Evolutionary conservation across 495 filamentous ascomycete species (phyloP).

Genomic region (Bryoglossum gracile): DNA sequence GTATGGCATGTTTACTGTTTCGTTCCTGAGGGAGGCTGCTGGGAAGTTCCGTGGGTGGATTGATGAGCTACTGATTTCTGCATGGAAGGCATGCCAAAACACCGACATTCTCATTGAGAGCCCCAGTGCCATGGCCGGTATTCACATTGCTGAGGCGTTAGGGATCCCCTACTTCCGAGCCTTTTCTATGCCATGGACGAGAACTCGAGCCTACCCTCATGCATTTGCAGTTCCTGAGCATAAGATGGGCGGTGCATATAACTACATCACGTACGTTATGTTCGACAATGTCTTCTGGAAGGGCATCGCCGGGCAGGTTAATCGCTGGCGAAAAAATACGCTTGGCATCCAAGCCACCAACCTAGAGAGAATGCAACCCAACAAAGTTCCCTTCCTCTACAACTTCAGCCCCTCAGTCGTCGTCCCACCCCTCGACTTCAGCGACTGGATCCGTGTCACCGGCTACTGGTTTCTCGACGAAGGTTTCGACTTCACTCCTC

Average conservation of each 20-base stretch:
- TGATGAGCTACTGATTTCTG: constrained; percentile 76
- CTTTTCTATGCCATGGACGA: constrained; percentile 98
- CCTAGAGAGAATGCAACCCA: constrained; percentile 86
- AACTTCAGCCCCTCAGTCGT: constrained; percentile 94
- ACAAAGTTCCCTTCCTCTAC: constrained; percentile 95
- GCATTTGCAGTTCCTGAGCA: constrained; percentile 92
- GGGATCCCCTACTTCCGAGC: constrained; percentile 93
- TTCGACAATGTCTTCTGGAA: constrained; percentile 98
- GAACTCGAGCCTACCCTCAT: constrained; percentile 92
- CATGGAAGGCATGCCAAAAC: constrained; percentile 78
- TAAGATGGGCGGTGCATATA: constrained; percentile 92
- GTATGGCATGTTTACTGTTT: constrained; percentile 93
- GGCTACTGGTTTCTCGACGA: constrained; percentile 98
- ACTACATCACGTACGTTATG: constrained; percentile 92
- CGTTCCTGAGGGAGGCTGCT: constrained; percentile 82
- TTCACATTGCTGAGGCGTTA: constrained; percentile 96
- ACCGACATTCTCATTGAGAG: constrained; percentile 90
- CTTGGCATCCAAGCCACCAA: constrained; percentile 73
- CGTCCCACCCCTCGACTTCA: constrained; percentile 86
- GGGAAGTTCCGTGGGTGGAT: constrained; percentile 90
- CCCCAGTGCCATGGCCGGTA: constrained; percentile 95
- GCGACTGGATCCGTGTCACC: constrained; percentile 94
- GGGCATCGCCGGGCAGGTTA: constrained; percentile 83
- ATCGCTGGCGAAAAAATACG: constrained; percentile 80
- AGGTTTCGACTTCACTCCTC: constrained; percentile 54